Conservation (phyloP, 2,329 filamentous ascomycete species). For the Xylariaceae sp. region DNA sequence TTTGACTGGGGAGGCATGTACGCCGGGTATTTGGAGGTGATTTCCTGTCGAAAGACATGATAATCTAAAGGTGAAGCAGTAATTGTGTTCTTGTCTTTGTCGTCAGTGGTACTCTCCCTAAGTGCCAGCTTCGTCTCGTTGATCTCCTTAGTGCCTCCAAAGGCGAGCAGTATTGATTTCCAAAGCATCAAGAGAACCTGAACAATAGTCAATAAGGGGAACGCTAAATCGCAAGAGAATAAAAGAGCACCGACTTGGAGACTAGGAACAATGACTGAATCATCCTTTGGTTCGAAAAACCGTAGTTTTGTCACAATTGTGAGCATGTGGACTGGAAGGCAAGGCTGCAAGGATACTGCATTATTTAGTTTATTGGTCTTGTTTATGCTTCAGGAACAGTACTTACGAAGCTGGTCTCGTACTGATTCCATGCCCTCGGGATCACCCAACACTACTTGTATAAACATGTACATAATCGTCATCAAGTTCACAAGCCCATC, state of each 20-base stretch:
- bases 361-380: conserved; percentile 31
- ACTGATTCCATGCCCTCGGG: conserved; percentile 55
- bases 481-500: conserved; percentile 69
- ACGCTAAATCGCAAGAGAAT: not conserved
- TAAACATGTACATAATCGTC: conserved; percentile 66
- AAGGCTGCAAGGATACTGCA: conserved; percentile 66
- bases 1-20: conserved; percentile 87
- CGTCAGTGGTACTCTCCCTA: conserved; percentile 63
- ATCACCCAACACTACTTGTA: conserved; percentile 64
- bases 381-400: not conserved
- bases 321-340: conserved; percentile 74
- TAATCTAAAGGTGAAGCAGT: conserved; percentile 96
- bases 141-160: conserved; percentile 80
- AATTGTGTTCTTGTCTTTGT: conserved; percentile 77
- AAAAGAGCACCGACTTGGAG: conserved; percentile 59
- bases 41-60: conserved; percentile 93
- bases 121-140: conserved; percentile 76
- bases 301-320: conserved; percentile 71
- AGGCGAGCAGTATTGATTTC: conserved; percentile 87
- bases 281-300: conserved; percentile 45
- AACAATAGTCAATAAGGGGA: not conserved
- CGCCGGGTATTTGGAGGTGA: conserved; percentile 96
- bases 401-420: conserved; percentile 59
- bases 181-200: conserved; percentile 83
- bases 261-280: conserved; percentile 55